These are phyloP conservation scores for Marasmius tenuissimus DNA, from an alignment of 1,284 basidiomycete species.

Conservation along the genomic window DNA sequence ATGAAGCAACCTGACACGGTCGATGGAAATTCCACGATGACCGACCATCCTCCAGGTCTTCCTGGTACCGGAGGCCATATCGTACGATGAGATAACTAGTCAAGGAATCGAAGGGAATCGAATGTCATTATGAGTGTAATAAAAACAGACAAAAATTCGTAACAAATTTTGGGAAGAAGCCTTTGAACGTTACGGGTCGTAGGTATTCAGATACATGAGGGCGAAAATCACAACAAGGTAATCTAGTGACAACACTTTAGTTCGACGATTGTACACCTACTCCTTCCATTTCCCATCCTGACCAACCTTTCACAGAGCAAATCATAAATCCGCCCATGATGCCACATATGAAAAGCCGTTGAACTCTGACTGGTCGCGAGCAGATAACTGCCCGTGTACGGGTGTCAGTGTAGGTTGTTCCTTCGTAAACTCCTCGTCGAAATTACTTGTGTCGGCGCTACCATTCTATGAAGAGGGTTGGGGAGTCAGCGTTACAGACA, in stretches of 20 bases:
- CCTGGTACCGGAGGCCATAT: constrained; percentile 8
- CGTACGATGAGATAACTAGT: background rate
- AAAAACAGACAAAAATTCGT: constrained; percentile 6
- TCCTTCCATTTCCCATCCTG: constrained; percentile 5
- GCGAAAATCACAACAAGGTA: constrained; percentile 31
- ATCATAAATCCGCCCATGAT: constrained; percentile 68
- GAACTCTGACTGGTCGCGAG: constrained; percentile 94
- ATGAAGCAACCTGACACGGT: constrained; percentile 57
- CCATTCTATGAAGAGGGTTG: constrained; percentile 55
- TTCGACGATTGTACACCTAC: constrained; percentile 1
- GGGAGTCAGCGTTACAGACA: constrained; percentile 11
- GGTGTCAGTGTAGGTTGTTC: constrained; percentile 98
- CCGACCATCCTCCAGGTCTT: constrained; percentile 23
- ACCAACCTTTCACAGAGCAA: background rate
- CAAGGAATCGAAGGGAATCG: background rate
- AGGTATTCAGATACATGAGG: constrained; percentile 52
- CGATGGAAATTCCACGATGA: constrained; percentile 26
- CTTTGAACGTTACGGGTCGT: constrained; percentile 25
- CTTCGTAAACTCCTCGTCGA: constrained; percentile 95
- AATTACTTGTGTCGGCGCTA: constrained; percentile 83
- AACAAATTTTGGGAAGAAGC: constrained; percentile 6
- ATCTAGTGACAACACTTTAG: constrained; percentile 29
- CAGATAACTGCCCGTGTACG: constrained; percentile 92
- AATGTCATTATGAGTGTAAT: constrained; percentile 6
- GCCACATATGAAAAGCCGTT: constrained; percentile 92